These are phyloP conservation scores for Ruellia speciosa DNA, from an alignment of 305 asterid species.

Conservation along the genomic window DNA sequence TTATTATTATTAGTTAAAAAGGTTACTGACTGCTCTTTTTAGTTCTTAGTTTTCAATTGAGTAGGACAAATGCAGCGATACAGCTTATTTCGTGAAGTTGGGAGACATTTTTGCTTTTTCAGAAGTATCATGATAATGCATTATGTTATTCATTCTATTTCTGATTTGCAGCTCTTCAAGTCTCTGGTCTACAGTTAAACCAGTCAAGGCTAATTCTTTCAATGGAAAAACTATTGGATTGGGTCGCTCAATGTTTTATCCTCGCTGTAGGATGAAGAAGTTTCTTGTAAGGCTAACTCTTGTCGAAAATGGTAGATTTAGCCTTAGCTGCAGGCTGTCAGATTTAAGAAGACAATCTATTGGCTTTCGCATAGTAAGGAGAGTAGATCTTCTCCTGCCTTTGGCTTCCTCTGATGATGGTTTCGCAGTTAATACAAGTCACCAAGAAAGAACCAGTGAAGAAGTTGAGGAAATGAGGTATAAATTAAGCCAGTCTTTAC, in stretches of 20 bases:
- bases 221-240: slow-evolving; percentile 36
- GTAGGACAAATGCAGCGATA: background rate
- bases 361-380: slow-evolving; percentile 36
- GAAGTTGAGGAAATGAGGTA: slow-evolving; percentile 61
- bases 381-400: slow-evolving; percentile 37
- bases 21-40: background rate
- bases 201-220: slow-evolving; percentile 30
- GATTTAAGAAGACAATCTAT: slow-evolving; percentile 31
- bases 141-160: slow-evolving; percentile 17
- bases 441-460: slow-evolving; percentile 41
- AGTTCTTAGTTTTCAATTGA: background rate
- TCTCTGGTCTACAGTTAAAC: slow-evolving; percentile 46
- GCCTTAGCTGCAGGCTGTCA: slow-evolving; percentile 31
- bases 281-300: slow-evolving; percentile 35
- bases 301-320: slow-evolving; percentile 31
- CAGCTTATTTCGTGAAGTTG: background rate
- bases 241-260: slow-evolving; percentile 33
- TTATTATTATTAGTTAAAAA: slow-evolving; percentile 1
- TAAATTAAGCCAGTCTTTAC: slow-evolving; percentile 59
- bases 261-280: slow-evolving; percentile 44
- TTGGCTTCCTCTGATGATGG: slow-evolving; percentile 88
- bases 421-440: slow-evolving; percentile 66
- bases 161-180: slow-evolving; percentile 57
- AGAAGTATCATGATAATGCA: slow-evolving; percentile 8
- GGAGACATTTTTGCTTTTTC: slow-evolving; percentile 6